Conservation (phyloP, 768 basidiomycete genomes). For the Boletus tomentosulus region DNA sequence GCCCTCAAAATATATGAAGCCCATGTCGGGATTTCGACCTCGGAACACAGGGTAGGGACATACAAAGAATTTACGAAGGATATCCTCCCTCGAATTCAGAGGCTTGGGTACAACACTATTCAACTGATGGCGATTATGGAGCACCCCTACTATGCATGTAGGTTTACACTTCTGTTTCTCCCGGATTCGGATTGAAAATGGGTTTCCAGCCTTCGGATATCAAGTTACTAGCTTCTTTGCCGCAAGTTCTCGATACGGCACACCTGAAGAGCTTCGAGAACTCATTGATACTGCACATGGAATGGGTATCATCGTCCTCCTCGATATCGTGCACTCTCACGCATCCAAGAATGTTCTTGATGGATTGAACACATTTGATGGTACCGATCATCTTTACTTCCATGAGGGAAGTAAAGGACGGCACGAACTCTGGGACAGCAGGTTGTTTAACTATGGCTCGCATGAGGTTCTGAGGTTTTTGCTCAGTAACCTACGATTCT, state of each 20-base stretch:
- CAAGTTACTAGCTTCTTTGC: slow-evolving; percentile 98
- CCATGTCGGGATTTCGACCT: slow-evolving; percentile 93
- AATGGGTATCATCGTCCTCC: slow-evolving; percentile 87
- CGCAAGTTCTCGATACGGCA: slow-evolving; percentile 92
- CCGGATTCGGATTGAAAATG: neutral
- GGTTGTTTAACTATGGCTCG: slow-evolving; percentile 92
- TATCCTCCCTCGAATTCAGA: slow-evolving; percentile 81
- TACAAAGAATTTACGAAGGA: slow-evolving; percentile 94
- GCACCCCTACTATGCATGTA: slow-evolving; percentile 96
- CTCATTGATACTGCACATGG: slow-evolving; percentile 93
- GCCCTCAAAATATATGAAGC: slow-evolving; percentile 90
- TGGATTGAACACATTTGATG: slow-evolving; percentile 93
- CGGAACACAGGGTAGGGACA: slow-evolving; percentile 83
- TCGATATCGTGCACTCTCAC: slow-evolving; percentile 97
- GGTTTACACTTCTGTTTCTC: slow-evolving; percentile 25
- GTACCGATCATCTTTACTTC: slow-evolving; percentile 97
- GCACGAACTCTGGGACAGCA: slow-evolving; percentile 97
- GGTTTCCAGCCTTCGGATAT: slow-evolving; percentile 83
- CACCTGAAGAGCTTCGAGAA: slow-evolving; percentile 93
- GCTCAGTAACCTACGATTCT: slow-evolving; percentile 92
- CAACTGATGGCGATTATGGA: slow-evolving; percentile 99
- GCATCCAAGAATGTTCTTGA: slow-evolving; percentile 97
- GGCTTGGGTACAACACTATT: slow-evolving; percentile 93
- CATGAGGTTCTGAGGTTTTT: slow-evolving; percentile 96
- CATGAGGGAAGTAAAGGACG: slow-evolving; percentile 87